These are phyloP conservation scores for Lactarius hengduanensis DNA, from an alignment of 768 basidiomycete species.

Conservation along the genomic window DNA sequence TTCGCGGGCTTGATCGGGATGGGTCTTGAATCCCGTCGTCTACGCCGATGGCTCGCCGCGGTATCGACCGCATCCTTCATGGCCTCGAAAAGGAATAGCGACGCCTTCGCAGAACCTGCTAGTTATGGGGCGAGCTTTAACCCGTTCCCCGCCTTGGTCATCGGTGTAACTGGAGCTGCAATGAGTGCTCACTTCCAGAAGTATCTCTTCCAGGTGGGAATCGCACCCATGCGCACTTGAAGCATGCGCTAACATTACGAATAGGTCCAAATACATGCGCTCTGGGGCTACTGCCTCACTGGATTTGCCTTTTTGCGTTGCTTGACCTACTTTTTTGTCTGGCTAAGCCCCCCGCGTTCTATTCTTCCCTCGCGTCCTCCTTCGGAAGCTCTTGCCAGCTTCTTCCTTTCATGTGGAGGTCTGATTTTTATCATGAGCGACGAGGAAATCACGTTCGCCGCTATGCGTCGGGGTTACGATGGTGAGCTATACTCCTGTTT, in stretches of 20 bases:
- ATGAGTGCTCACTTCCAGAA: conserved; percentile 92
- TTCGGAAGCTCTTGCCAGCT: conserved; percentile 85
- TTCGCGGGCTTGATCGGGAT: conserved; percentile 89
- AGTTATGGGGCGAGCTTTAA: conserved; percentile 82
- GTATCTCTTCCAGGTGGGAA: conserved; percentile 77
- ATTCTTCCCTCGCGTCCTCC: conserved; percentile 91
- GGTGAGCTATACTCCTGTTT: conserved; percentile 43
- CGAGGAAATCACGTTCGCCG: conserved; percentile 85
- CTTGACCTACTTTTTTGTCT: conserved; percentile 93
- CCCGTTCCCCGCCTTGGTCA: conserved; percentile 89
- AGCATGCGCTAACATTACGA: not conserved
- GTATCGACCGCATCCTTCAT: conserved; percentile 42
- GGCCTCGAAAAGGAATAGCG: conserved; percentile 33
- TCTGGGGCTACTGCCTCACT: conserved; percentile 89
- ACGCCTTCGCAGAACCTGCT: conserved; percentile 60
- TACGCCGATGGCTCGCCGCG: conserved; percentile 74
- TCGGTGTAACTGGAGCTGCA: conserved; percentile 89
- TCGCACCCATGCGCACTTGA: not conserved
- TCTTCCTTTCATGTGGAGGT: conserved; percentile 87
- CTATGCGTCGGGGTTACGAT: conserved; percentile 88
- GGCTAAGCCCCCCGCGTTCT: conserved; percentile 79
- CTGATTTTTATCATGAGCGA: conserved; percentile 86
- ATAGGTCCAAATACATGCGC: conserved; percentile 81
- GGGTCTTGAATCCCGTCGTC: conserved; percentile 75
- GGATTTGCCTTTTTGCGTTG: conserved; percentile 78